Base-by-base conservation (phyloP, 2,329 filamentous ascomycete species). In the Arthrobotrys pseudoclavata region DNA sequence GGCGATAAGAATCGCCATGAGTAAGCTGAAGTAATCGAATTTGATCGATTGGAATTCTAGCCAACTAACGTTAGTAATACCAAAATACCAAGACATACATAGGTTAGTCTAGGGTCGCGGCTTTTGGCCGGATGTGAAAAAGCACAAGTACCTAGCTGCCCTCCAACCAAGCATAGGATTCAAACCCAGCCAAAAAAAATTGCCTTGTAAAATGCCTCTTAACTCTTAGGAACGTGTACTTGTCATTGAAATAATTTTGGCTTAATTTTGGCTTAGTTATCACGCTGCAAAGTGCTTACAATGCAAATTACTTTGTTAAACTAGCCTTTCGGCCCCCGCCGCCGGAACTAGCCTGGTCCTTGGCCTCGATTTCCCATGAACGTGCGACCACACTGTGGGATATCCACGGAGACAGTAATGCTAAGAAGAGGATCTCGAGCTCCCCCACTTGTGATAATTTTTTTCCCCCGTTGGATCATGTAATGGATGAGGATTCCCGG, bases 231-330 rank as follows among this genome's bases (percentile, higher is more conserved):
- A n/a, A 40, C 69, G 69, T 72, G 69, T 48, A 37, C 48, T 15
- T 40, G 34, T 61, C 31, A 12, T 45, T 20, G 20, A 22, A 31
- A 9, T 7, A 26, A 31, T 31, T 55, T 37, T 74, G 69, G 69
- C 69, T 74, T 7, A 26, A 31, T 31, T 55, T 37, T 74, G 69
- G 69, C 69, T 74, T 74, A 74, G 69, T 74, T 74, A 74, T 74
- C 69, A 57, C 22, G 40, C n/a, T 74, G 69, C 69, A 74, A n/a
- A 62, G 15, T 67, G 69, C 69, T 74, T 67, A 74, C 53, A 53
- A 20, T 48, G 37, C 55, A 62, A 57, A 45, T 47, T 57, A 37
- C 2, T 45, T 1, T 55, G 48, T 63, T 24, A 13, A 24, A 0
- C 42, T 72, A 57, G 50, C n/a, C n/a, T n/a, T 20, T 52, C 29